Base-by-base conservation (phyloP, 108 stramenopile genomes). In the Skeletonema marinoi region DNA sequence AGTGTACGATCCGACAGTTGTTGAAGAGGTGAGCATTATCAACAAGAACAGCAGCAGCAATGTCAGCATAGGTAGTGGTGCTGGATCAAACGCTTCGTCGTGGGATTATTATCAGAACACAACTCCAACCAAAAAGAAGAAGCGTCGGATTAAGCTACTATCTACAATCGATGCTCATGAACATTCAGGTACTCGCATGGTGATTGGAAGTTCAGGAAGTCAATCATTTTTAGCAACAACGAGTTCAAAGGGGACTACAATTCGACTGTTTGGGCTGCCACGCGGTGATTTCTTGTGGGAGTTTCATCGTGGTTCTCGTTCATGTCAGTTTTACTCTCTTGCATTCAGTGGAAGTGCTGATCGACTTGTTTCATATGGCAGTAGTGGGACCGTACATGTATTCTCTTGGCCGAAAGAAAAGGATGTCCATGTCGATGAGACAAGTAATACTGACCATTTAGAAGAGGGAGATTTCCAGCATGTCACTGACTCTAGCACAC, bases 191-290 rank as follows among this genome's bases (percentile, higher is more conserved):
- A 72, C 70, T 59, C 70, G 81, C 10, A 82, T 82, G 81, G 36
- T 82, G 11, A 76, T 82, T 42, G 81, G 81, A 30, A 41, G 62
- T 2, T 38, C 58, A n/a, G 56, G 66, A 13, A 54, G 71, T 17
- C 42, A 50, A 21, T 35, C 31, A 25, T 54, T 38, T 54, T 35
- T 82, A 12, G 81, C 81, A 29, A 82, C 81, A 21, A 65, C 66
- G 10, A 67, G 65, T 33, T 58, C 70, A 12, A 71, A 76, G 31
- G 81, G 81, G 6, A 82, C 81, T 6, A 66, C 66, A 25, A 64
- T 82, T 50, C 70, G 81, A 68, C 71, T 82, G 10, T 82, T 82
- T 68, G 81, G 66, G 56, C 68, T 82, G 36, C 81, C 81, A 31
- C 32, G 66, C 16, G 81, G 81, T 32, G 63, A 75, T 17, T 58